These are phyloP conservation scores for Pseudogymnoascus sp. DNA, from an alignment of 2,329 filamentous ascomycete genomes.

Conservation along the genomic window DNA sequence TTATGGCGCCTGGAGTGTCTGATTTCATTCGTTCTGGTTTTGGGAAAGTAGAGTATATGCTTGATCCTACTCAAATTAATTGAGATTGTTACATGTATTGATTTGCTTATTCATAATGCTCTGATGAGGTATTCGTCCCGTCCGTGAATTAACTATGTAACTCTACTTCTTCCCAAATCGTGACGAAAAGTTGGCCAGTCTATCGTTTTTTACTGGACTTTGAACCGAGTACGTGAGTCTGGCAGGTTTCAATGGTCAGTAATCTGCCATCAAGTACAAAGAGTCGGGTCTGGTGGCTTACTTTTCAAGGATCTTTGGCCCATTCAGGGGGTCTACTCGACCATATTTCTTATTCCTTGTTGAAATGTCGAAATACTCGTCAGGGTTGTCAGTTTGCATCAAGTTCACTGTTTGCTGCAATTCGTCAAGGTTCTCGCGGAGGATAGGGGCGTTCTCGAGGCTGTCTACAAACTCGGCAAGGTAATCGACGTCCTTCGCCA, in stretches of 20 bases:
- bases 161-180: slow-evolving; percentile 57
- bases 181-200: slow-evolving; percentile 64
- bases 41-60: not conserved
- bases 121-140: not conserved
- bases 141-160: slow-evolving; percentile 3
- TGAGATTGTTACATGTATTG: not conserved
- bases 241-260: slow-evolving; percentile 11
- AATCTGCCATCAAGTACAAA: not conserved
- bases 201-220: slow-evolving; percentile 49
- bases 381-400: slow-evolving; percentile 80
- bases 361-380: slow-evolving; percentile 92
- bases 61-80: not conserved
- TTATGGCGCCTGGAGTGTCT: slow-evolving; percentile 5
- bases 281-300: slow-evolving; percentile 32
- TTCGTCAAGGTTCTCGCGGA: slow-evolving; percentile 84
- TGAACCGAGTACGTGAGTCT: slow-evolving; percentile 59
- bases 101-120: not conserved
- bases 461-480: slow-evolving; percentile 79
- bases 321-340: slow-evolving; percentile 83
- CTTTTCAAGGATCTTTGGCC: slow-evolving; percentile 87
- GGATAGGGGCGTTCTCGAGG: slow-evolving; percentile 74
- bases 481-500: slow-evolving; percentile 76
- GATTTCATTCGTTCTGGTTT: not conserved
- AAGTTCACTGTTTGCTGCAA: slow-evolving; percentile 85
- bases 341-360: slow-evolving; percentile 89